Evolutionary conservation across 352 stramenopile species (phyloP), one percentile per base, ranked within the genome.

Genomic region (Phytopythium delawarense): DNA sequence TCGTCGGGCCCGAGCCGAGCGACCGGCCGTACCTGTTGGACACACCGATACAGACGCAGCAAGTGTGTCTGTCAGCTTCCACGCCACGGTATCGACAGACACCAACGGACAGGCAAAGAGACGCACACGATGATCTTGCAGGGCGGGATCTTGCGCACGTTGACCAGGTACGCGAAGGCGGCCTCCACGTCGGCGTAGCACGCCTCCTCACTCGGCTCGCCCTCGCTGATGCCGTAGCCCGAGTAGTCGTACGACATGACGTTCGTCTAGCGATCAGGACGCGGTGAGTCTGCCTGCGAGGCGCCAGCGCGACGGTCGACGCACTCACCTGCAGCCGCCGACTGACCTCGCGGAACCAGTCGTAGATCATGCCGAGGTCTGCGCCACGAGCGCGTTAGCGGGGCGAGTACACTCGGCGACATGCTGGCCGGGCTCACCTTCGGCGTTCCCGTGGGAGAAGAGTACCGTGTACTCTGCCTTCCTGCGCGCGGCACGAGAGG

Each of bases 321-420:
- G 35, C 35, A 2, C 35, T 11, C 59, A 93, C 84, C 66, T 89
- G 67, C 54, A 96, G 64, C 32, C 81, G 78, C 18, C 88, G 76
- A 40, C 88, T 79, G 39, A 99, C 72, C 78, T 98, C 92, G 51
- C 91, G 89, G 72, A 99, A 98, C 96, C 96, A 99, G 66, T 98
- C 91, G 69, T 98, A 98, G 49, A 98, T 98, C 89, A 98, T 98
- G 7, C 93, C 94, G n/a, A 99, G 66, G 68, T 99, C 96, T 94
- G 52, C 25, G 23, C 16, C 40, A 23, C 30, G n/a, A 25, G 50
- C 35, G 13, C 7, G 28, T 54, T 42, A 23, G 18, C 7, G 52
- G 25, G 18, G 39, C 40, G 30, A 28, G 8, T 1, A 40, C 35
- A 15, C 9, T 15, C 35, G 35, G 8, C 35, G 12, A 40, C 9